Conservation (phyloP, 2,329 filamentous ascomycete species). For the Metarhizium rileyi region DNA sequence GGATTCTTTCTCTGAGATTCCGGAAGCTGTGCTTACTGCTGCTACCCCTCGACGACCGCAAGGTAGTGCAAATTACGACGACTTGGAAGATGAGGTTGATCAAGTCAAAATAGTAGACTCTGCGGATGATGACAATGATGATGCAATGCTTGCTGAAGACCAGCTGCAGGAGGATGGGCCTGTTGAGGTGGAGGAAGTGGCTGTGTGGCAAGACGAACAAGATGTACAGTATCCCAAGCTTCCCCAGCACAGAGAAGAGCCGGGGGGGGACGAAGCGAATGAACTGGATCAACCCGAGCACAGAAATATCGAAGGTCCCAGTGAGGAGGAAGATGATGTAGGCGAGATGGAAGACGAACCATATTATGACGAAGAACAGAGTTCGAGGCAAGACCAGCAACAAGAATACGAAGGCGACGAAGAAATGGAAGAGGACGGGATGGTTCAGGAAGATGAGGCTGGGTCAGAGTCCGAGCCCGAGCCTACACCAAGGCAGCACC, state of each 20-base stretch:
- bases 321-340: background rate
- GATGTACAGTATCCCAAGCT: background rate
- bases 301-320: background rate
- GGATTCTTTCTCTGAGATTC: slow-evolving; percentile 49
- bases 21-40: slow-evolving; percentile 38
- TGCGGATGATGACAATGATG: no score
- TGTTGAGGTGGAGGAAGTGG: background rate
- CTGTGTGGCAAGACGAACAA: background rate
- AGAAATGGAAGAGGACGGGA: slow-evolving; percentile 4
- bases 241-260: background rate
- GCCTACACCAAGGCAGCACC: background rate
- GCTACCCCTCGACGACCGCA: slow-evolving; percentile 31
- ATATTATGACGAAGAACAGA: background rate
- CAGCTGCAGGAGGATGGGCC: background rate
- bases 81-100: slow-evolving; percentile 6
- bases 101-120: background rate
- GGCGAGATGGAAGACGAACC: background rate
- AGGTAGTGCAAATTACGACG: slow-evolving; percentile 2
- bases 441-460: background rate
- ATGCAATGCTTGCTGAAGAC: background rate
- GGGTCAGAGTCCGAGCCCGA: background rate
- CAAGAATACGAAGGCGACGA: slow-evolving; percentile 5
- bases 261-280: background rate
- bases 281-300: background rate
- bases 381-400: background rate